Evolutionary conservation across 768 basidiomycete genomes (phyloP).

Genomic region (Roridomyces roridus): DNA sequence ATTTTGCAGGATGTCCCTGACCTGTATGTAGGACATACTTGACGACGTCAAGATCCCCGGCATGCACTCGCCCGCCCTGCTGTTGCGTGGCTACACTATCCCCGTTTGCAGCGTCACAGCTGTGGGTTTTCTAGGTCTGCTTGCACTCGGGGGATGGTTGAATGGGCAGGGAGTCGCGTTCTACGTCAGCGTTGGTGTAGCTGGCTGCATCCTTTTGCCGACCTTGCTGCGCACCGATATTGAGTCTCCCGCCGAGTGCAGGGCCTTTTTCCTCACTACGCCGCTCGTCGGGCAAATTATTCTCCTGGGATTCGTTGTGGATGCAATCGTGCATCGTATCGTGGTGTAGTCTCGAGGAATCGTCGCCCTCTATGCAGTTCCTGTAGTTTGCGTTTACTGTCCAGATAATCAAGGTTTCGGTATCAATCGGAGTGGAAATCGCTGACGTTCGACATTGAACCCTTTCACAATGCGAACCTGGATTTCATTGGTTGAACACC

Average conservation of each 20-base stretch:
- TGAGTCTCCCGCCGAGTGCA: constrained; percentile 34
- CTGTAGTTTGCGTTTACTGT: no score
- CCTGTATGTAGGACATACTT: constrained; percentile 55
- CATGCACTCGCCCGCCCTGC: constrained; percentile 64
- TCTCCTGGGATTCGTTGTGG: constrained; percentile 31
- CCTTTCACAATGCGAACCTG: no score
- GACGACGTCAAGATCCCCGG: constrained; percentile 64
- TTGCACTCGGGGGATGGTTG: constrained; percentile 50
- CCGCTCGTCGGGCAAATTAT: constrained; percentile 34
- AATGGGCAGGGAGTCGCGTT: constrained; percentile 50
- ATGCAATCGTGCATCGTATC: constrained; percentile 24
- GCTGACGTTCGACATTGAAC: no score
- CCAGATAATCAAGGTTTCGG: no score
- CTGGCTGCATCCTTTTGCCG: constrained; percentile 26
- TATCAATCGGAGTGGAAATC: no score
- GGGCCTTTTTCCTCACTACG: constrained; percentile 32
- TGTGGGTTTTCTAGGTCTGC: constrained; percentile 47
- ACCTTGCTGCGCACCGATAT: constrained; percentile 31
- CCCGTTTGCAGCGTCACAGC: constrained; percentile 54
- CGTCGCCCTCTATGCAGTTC: no score
- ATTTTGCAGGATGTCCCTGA: not conserved
- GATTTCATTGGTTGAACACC: no score
- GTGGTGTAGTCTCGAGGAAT: no score
- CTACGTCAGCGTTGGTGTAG: constrained; percentile 29
- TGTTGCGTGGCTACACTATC: constrained; percentile 53